phyloP scores from a whole-genome alignment of 2,329 filamentous ascomycete species.

The Knufia petricola region DNA sequence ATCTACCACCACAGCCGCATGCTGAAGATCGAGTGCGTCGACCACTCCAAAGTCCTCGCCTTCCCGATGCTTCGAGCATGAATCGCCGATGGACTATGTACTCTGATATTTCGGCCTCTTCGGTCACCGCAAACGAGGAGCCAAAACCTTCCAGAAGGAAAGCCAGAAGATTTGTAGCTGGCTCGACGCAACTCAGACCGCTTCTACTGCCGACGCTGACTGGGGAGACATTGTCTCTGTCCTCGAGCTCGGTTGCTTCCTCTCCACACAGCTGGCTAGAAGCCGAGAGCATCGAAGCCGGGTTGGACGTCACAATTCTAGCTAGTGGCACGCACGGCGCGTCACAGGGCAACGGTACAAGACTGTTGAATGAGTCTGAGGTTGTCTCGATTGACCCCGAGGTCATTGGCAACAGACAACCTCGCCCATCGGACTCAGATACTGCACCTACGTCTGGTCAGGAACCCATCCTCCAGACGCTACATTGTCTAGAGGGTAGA shows the following conservation, averaged over 20 bases:
- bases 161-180: conserved; percentile 29
- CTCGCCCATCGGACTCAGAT: no score
- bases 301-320: neutral
- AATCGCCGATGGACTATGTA: conserved; percentile 3
- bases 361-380: no score
- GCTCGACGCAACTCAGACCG: conserved; percentile 29
- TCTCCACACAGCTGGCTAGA: conserved; percentile 12
- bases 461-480: no score
- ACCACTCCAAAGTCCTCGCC: neutral
- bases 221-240: conserved; percentile 16
- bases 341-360: neutral
- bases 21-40: neutral
- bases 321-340: neutral
- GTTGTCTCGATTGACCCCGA: no score
- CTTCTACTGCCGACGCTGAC: conserved; percentile 26
- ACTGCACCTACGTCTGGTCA: no score
- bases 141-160: conserved; percentile 20
- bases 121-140: conserved; percentile 6
- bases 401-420: no score
- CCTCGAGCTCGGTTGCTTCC: conserved; percentile 14
- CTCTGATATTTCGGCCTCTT: conserved; percentile 7
- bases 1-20: neutral
- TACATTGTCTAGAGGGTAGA: no score
- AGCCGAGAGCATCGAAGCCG: neutral
- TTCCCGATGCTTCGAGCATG: neutral